Base-by-base conservation (phyloP, 2,329 filamentous ascomycete genomes). In the Fusarium citri region DNA sequence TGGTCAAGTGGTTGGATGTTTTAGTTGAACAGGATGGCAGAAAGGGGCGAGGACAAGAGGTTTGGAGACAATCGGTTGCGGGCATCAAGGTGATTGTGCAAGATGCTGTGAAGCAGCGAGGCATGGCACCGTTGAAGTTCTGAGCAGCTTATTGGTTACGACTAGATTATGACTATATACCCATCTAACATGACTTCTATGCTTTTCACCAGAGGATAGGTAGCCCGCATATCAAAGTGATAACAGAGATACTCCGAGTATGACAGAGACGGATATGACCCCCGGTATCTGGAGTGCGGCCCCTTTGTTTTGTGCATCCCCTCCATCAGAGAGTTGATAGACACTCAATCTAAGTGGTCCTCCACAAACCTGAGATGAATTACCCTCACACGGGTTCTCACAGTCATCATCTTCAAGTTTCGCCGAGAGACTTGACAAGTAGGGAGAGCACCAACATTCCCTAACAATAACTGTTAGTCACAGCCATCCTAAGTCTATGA, bases 1-100 rank as follows among this genome's bases (percentile, higher is more conserved):
- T 96, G 20, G 86, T 92, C 15, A 88, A 85, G 69, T 97, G 93
- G 93, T 71, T 91, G 50, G 82, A 83, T 43, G 83, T 87, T 74
- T 69, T 90, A 22, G 83, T 90, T 9, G 85, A 86, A 47, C 84
- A 86, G 46, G 82, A 82, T 31, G 79, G 77, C 10, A 76, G 74
- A 7, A 77, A 73, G 4, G 78, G 76, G 4, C 73, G 60, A 50
- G 85, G 81, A 8, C 81, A 78, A 60, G 74, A 76, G 57, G 76
- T 76, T 26, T 91, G 89, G 89, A 77, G 71, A 46, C 74, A 76
- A 51, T 83, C 84, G 4, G 71, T 86, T 25, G 71, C 65, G 30
- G 78, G 75, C 5, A 80, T 88, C 47, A 86, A 86, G 75, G 75
- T 73, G 4, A 81, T 82, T 22, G 84, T 91, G 23, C 87, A 90